A percentile compares a stretch with the other conserved stretches of the same genome.
phyloP scores from a whole-genome alignment of 176 grass and related monocot species.

The Phoenix dactylifera region DNA sequence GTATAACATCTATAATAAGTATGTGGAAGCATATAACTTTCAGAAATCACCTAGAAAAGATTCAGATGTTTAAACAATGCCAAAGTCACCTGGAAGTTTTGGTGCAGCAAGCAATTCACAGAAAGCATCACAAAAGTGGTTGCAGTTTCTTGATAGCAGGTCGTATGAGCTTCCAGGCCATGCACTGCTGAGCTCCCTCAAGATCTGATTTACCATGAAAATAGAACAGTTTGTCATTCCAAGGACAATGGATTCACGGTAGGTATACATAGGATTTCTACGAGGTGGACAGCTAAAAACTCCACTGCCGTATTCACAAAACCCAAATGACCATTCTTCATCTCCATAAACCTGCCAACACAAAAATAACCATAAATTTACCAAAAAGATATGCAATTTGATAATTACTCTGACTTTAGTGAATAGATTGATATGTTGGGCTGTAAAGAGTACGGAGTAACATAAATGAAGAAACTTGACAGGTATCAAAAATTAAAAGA shows the following conservation, averaged over 20 bases:
- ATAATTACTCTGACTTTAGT: too few species aligned
- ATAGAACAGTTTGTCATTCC: slow-evolving; percentile 42
- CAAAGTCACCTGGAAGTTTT: slow-evolving; percentile 37
- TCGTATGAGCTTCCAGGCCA: slow-evolving; percentile 52
- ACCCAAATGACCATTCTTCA: slow-evolving; percentile 55
- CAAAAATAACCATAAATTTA: too few species aligned
- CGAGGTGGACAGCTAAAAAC: slow-evolving; percentile 42
- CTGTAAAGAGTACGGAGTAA: too few species aligned
- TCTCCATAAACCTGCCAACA: slow-evolving; percentile 37
- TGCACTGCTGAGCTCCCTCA: slow-evolving; percentile 30
- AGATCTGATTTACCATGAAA: slow-evolving; percentile 38
- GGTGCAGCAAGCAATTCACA: slow-evolving; percentile 39
- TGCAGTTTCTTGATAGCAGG: slow-evolving; percentile 53
- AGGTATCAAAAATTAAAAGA: too few species aligned
- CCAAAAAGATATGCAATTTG: neutral
- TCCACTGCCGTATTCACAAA: slow-evolving; percentile 42
- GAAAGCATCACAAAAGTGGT: slow-evolving; percentile 49
- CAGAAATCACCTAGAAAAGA: too few species aligned
- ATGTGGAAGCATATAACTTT: too few species aligned
- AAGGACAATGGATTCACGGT: slow-evolving; percentile 38
- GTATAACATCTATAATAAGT: too few species aligned
- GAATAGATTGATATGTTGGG: too few species aligned
- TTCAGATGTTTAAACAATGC: too few species aligned
- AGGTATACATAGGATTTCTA: slow-evolving; percentile 52
- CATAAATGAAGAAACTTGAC: too few species aligned